Percentiles rank a stretch among this genome's conserved stretches.
phyloP scores from a whole-genome alignment of 176 grass and related monocot species.

The Coix lacrymajobi region DNA sequence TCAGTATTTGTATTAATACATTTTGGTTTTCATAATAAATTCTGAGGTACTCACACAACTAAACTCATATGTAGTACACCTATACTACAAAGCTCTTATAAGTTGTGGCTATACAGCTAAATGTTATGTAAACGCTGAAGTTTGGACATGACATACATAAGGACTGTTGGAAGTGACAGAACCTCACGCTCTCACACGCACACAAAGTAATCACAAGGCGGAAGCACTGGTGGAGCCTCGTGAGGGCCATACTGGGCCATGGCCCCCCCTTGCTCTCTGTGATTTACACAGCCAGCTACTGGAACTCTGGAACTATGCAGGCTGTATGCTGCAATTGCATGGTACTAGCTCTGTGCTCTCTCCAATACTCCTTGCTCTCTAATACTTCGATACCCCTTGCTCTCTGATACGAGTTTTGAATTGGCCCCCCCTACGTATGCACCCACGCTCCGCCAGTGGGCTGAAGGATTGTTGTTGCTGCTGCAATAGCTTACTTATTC shows the following conservation, averaged over 20 bases:
- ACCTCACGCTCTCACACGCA: neutral
- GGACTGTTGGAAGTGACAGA: neutral
- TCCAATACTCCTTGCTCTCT: no score
- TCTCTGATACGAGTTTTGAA: no score
- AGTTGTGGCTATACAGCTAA: neutral
- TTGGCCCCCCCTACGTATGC: no score
- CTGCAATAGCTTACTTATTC: neutral
- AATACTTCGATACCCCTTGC: no score
- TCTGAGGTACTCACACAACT: neutral
- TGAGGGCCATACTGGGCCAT: no score
- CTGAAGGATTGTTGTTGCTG: neutral
- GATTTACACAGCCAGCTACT: no score
- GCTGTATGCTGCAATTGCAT: no score
- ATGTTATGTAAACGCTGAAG: neutral
- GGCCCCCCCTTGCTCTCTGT: no score
- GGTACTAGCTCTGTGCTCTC: no score
- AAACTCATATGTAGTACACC: neutral
- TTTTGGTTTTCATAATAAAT: constrained; percentile 7
- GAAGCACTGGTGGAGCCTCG: no score
- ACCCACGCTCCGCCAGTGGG: no score
- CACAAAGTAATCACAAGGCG: neutral
- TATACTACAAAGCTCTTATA: neutral
- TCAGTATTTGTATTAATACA: constrained; percentile 11
- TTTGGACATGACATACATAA: neutral
- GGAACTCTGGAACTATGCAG: no score